Base-by-base conservation (phyloP, 768 basidiomycete species). In the Gelatoporia subvermispora region DNA sequence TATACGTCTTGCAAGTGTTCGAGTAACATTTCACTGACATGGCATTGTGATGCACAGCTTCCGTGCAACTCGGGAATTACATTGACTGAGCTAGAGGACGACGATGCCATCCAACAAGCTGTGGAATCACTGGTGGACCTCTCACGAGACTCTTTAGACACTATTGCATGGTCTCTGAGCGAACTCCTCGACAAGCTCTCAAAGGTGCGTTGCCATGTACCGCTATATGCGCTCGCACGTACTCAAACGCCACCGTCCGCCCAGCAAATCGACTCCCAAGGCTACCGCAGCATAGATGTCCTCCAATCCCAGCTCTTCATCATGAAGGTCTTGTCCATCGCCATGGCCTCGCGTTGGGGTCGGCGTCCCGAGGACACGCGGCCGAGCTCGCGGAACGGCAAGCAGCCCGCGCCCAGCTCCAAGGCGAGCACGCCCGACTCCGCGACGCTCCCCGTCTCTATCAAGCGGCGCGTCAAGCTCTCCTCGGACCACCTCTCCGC, bases 261-360 rank as follows among this genome's bases (percentile, higher is more conserved):
- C 50, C 56, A 84, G 75, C 84, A 82, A 71, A 69, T 72, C 51
- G 78, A 81, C 57, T 53, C 66, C 13, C 67, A 72, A 21, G 80
- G 78, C 2, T 69, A 72, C 46, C 68, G 77, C 48, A 71, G 82
- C 2, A 72, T 88, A 16, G 85, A 91, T 48, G 77, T 85, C 37
- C 75, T 93, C 3, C 91, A 94, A 60, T 93, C 92, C 0, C 88
- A 93, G 62, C 72, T 94, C 2, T 90, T 89, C 57, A 68, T 94
- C 35, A 74, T 93, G 58, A 91, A 93, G 67, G 82, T 93, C 20
- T 66, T 95, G 11, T 76, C 85, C 0, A 73, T 85, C 38, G 80
- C 84, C 41, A 81, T 94, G 76, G 80, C 87, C 4, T 82, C 86
- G 15, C 81, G 88, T 25, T 92, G 87, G 86, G 73, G 69, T 31